These are phyloP conservation scores for Termitomyces eurrhizus DNA, from an alignment of 768 basidiomycete species.

Conservation along the genomic window DNA sequence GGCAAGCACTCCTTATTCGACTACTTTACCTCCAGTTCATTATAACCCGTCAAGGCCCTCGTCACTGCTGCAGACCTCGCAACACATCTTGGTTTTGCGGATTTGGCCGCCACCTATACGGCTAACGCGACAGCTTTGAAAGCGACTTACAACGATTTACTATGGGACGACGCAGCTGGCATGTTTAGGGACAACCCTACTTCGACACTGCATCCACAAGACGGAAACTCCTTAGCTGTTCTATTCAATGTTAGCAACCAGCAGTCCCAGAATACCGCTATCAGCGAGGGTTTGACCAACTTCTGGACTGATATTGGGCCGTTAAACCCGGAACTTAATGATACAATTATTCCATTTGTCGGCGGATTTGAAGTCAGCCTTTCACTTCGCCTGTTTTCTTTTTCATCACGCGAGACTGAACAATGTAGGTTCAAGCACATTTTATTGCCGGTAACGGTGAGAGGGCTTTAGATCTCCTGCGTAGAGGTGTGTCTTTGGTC, in stretches of 20 bases:
- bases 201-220: slow-evolving; percentile 40
- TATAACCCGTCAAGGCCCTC: slow-evolving; percentile 23
- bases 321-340: slow-evolving; percentile 44
- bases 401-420: background rate
- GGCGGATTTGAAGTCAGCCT: slow-evolving; percentile 41
- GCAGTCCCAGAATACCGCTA: slow-evolving; percentile 32
- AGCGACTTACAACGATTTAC: slow-evolving; percentile 32
- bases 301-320: slow-evolving; percentile 50
- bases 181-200: slow-evolving; percentile 46
- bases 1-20: slow-evolving; percentile 17
- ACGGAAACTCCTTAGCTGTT: slow-evolving; percentile 46
- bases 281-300: slow-evolving; percentile 39
- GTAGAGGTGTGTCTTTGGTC: slow-evolving; percentile 21
- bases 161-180: slow-evolving; percentile 41
- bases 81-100: slow-evolving; percentile 19
- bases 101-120: slow-evolving; percentile 23
- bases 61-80: slow-evolving; percentile 34
- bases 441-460: slow-evolving; percentile 43
- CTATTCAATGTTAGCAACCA: slow-evolving; percentile 42
- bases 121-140: slow-evolving; percentile 37
- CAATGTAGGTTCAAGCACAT: slow-evolving; percentile 43
- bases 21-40: background rate
- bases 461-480: slow-evolving; percentile 41
- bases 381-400: background rate
- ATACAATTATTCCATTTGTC: slow-evolving; percentile 51